Conservation (phyloP, 106 monocot genomes). For the Acorus gramineus region DNA sequence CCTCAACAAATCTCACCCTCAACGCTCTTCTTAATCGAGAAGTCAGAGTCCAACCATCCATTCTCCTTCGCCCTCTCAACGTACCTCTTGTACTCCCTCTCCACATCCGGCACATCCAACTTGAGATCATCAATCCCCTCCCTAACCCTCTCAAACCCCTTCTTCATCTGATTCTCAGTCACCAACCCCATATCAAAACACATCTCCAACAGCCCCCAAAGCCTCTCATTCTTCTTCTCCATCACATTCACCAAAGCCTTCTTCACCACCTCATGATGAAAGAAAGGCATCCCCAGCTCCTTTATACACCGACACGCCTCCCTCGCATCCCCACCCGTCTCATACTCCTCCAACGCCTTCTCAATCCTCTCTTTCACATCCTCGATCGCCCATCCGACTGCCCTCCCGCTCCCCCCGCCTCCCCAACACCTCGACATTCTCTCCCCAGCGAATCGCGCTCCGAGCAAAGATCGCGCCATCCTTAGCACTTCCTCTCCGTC, state of each 20-base stretch:
- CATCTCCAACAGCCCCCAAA: slow-evolving; percentile 37
- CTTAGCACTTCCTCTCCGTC: slow-evolving; percentile 21
- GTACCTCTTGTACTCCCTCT: slow-evolving; percentile 33
- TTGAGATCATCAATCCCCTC: slow-evolving; percentile 57
- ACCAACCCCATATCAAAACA: slow-evolving; percentile 44
- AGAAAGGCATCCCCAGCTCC: slow-evolving; percentile 81
- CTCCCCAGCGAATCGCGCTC: slow-evolving; percentile 47
- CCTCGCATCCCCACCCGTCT: slow-evolving; percentile 42
- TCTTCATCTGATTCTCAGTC: slow-evolving; percentile 59
- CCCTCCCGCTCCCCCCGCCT: slow-evolving; percentile 41
- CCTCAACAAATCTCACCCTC: too few species aligned
- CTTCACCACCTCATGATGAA: slow-evolving; percentile 83
- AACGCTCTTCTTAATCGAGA: background rate
- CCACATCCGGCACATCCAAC: slow-evolving; percentile 51
- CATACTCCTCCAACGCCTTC: slow-evolving; percentile 63
- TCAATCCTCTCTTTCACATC: slow-evolving; percentile 73
- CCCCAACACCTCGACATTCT: slow-evolving; percentile 82
- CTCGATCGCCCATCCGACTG: slow-evolving; percentile 46
- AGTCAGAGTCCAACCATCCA: slow-evolving; percentile 49
- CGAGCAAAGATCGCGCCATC: slow-evolving; percentile 26
- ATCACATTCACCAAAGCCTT: slow-evolving; percentile 55
- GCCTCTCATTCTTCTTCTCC: slow-evolving; percentile 49
- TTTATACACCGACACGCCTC: slow-evolving; percentile 81
- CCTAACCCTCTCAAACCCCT: slow-evolving; percentile 55
- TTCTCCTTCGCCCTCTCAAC: slow-evolving; percentile 36